Evolutionary conservation across 202 grass and related monocot genomes (phyloP), one percentile per base, ranked within the genome.

Genomic region (Dendrocalamus latiflorus): DNA sequence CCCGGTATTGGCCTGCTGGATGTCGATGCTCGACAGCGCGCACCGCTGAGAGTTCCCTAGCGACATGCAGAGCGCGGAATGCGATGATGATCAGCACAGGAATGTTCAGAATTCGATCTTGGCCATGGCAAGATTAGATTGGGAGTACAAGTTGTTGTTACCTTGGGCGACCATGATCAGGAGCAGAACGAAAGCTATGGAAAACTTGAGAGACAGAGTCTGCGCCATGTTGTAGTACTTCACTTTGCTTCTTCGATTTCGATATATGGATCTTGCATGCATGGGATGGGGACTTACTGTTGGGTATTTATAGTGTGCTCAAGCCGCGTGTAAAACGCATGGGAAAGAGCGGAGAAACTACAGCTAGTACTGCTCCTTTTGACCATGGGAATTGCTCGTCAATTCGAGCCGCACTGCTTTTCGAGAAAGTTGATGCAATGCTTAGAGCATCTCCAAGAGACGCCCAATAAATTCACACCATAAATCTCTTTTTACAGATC

Each of bases 1-100:
- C 0, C 90, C 90, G 8, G 58, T 64, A 62, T 86, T 89, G 14
- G 38, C 71, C 54, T 86, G 79, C n/a, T 79, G 39, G 13, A 92
- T 43, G 58, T 83, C 49, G 9, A 92, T 24, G 50, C 78, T 89
- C 4, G 86, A 91, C 2, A 59, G 43, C 5, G 49, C 6, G 6
- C 89, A 87, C 22, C 24, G 39, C 16, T 81, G 2, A 14, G 16
- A 48, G 9, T 49, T 66, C 17, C 21, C 84, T 83, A 59, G 20
- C 20, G 51, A 21, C 2, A 55, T 55, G 20, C 51, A 55, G 51
- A 7, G 20, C 0, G 17, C 51, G 51, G 20, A 21, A 55, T 55
- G 18, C 51, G 47, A 6, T 49, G 8, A 21, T 55, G 20, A 55
- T 55, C 8, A 55, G 16, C 6, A 53, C 49, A 53, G 49, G 49